These are phyloP conservation scores for Henckelia pumila DNA, from an alignment of 257 asterid species.

Conservation along the genomic window DNA sequence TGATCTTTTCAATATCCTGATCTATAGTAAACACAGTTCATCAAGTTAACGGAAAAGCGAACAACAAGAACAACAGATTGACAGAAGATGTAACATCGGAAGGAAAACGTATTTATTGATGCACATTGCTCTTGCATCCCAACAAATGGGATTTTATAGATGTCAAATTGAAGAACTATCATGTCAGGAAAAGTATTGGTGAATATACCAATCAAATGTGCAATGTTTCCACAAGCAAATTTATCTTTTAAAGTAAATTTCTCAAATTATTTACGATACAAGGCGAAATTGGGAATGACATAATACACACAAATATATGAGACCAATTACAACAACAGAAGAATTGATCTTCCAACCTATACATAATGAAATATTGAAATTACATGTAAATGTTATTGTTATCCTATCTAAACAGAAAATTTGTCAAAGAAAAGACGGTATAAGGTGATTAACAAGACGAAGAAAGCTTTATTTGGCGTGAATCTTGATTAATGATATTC, in stretches of 20 bases:
- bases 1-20: neutral
- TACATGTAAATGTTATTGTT: constrained; percentile 25
- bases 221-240: neutral
- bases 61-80: neutral
- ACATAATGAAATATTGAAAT: constrained; percentile 21
- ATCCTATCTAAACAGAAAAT: constrained; percentile 31
- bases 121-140: too few species aligned
- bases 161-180: neutral
- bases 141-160: neutral
- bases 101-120: neutral
- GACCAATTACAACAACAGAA: constrained; percentile 5
- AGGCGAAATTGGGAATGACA: constrained; percentile 24
- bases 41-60: neutral
- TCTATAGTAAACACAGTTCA: neutral
- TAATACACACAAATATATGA: constrained; percentile 25
- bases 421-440: constrained; percentile 3
- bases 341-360: constrained; percentile 1
- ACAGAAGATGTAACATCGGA: neutral
- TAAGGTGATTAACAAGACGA: constrained; percentile 12
- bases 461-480: constrained; percentile 15
- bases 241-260: constrained; percentile 9
- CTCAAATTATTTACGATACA: constrained; percentile 33
- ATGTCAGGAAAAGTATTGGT: neutral
- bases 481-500: constrained; percentile 21
- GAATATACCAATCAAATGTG: neutral